Evolutionary conservation across 306 rosid species (phyloP).

Genomic region (Trifolium pratense): DNA sequence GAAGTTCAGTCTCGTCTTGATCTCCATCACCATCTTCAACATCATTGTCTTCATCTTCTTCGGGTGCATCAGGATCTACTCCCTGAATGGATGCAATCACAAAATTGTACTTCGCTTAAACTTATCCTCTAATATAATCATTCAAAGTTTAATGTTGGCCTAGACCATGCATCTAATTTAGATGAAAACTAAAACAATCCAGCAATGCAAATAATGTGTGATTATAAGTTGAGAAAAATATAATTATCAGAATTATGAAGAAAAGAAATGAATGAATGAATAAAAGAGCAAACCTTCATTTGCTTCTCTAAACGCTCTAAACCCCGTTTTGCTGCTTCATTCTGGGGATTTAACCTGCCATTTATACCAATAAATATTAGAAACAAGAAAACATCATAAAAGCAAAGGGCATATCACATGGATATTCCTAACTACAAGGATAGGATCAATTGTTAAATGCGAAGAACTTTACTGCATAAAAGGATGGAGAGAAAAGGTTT

Average conservation of each 20-base stretch:
- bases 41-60: constrained; percentile 96
- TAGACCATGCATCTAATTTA: constrained; percentile 29
- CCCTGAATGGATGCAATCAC: constrained; percentile 56
- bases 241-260: not conserved
- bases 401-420: constrained; percentile 20
- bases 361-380: constrained; percentile 31
- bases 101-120: constrained; percentile 30
- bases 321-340: constrained; percentile 94
- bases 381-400: constrained; percentile 32
- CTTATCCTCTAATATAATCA: constrained; percentile 16
- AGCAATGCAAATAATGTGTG: constrained; percentile 20
- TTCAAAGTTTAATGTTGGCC: not conserved
- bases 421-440: constrained; percentile 1
- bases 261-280: not conserved
- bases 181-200: not conserved
- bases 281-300: constrained; percentile 74
- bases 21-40: constrained; percentile 95
- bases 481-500: not conserved
- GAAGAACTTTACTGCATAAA: not conserved
- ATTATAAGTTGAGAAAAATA: constrained; percentile 28
- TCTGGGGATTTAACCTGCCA: constrained; percentile 90
- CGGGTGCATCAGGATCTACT: constrained; percentile 99
- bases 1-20: constrained; percentile 90
- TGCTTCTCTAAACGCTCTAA: constrained; percentile 95
- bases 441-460: not conserved